Evolutionary conservation across 1,139 yeast genomes (phyloP), one percentile per base, ranked within the genome.

Genomic region (Wickerhamomyces sp.): DNA sequence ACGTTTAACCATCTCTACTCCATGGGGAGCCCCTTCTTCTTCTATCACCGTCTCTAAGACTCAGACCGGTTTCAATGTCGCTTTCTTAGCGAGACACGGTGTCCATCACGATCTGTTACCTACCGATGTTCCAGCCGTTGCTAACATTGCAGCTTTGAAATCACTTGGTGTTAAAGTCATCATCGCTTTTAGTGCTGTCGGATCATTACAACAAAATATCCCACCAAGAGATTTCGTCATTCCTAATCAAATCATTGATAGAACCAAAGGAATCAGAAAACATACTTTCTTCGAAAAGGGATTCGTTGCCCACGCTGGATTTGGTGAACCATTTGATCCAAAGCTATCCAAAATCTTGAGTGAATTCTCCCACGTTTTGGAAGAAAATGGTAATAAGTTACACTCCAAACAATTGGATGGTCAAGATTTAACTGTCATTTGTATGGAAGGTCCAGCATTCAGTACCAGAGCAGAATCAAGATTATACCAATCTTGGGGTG

Each of bases 381-480:
- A 74, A 43, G 78, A 58, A 28, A 55, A 56, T n/a, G 76, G 55
- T 40, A 58, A 58, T 38, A 81, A 80, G 32, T 26, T 54, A 38
- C 58, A 54, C 37, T 51, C 57, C 9, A 54, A 52, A 42, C 52
- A 46, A 30, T 31, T 49, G 21, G 45, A 44, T 19, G 43, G 41
- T 41, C 63, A 65, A 40, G 97, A 90, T 56, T 68, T 86, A 46
- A 84, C 95, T 3, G 78, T 94, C 35, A 74, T 94, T 46, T 92
- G 98, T 66, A 92, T 92, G 98, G 99, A 92, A 65, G 99, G 99
- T 30, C 99, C 99, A 3, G 96, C 94, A 42, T 92, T 92, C 65
- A 83, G 95, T 36, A 92, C 98, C 14, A 76, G 98, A 49, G 97
- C 98, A n/a, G 99, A 92, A 67, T 87, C 96, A 16, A 77, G 75